phyloP scores from a whole-genome alignment of 1,139 yeast genomes.

The Lodderomyces margitis region DNA sequence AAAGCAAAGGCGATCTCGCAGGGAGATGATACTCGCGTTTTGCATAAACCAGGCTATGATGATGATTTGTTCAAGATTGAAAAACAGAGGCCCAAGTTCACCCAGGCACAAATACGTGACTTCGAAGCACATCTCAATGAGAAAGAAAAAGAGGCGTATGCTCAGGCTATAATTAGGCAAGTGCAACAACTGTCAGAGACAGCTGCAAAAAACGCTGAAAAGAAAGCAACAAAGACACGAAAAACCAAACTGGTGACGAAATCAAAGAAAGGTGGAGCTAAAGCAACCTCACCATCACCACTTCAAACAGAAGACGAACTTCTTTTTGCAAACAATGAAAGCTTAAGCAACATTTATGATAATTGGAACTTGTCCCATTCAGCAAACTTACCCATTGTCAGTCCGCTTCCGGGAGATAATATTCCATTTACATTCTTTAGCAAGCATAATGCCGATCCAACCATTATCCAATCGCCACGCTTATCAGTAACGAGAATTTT shows the following conservation, averaged over 20 bases:
- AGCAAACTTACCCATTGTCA: conserved; percentile 12
- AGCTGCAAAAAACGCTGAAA: not conserved
- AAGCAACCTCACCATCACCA: not conserved
- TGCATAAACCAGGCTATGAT: not conserved
- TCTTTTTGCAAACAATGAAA: not conserved
- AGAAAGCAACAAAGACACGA: not conserved
- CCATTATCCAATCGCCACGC: conserved; percentile 31
- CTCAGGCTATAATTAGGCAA: not conserved
- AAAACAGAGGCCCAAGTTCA: not conserved
- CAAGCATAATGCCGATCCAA: conserved; percentile 22
- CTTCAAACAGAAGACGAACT: not conserved
- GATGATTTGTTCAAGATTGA: not conserved
- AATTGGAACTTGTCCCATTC: conserved; percentile 14
- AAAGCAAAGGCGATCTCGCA: not conserved
- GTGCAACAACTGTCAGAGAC: not conserved
- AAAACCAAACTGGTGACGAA: not conserved
- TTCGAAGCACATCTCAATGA: conserved; percentile 1
- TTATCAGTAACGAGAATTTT: conserved; percentile 48
- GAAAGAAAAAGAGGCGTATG: conserved; percentile 2
- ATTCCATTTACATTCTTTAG: conserved; percentile 29
- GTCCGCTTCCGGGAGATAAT: conserved; percentile 2
- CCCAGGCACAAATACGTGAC: conserved; percentile 1
- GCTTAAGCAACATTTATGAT: conserved; percentile 9
- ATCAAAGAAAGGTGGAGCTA: not conserved
- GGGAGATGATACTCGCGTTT: not conserved